Percentiles rank a stretch among this genome's conserved stretches.
Evolutionary conservation across 208 protist species (phyloP).

Genomic region (Trypanosoma boissoni): DNA sequence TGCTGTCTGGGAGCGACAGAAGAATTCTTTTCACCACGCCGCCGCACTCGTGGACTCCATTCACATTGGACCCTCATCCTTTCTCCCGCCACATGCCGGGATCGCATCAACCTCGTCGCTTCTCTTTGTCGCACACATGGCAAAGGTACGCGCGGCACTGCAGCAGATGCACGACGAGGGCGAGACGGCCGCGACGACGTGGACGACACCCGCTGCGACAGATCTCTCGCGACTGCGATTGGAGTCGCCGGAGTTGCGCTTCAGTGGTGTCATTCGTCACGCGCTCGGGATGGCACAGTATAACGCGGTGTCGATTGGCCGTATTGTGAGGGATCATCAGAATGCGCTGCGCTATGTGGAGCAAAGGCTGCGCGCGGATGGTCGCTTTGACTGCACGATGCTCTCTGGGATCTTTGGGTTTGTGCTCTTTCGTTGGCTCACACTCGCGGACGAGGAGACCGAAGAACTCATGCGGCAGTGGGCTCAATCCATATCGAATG

Average conservation of each 20-base stretch:
- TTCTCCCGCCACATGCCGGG: slow-evolving; percentile 9
- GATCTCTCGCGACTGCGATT: slow-evolving; percentile 11
- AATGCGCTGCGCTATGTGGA: slow-evolving; percentile 24
- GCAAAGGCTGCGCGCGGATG: slow-evolving; percentile 46
- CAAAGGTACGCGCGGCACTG: slow-evolving; percentile 16
- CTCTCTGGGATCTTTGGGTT: slow-evolving; percentile 44
- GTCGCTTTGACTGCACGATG: slow-evolving; percentile 63
- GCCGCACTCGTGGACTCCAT: slow-evolving; percentile 19
- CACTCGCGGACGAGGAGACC: slow-evolving; percentile 55
- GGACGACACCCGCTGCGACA: slow-evolving; percentile 14
- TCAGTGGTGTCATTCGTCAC: slow-evolving; percentile 9
- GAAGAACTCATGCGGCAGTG: slow-evolving; percentile 33
- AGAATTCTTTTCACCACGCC: slow-evolving; percentile 5
- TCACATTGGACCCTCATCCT: slow-evolving; percentile 23
- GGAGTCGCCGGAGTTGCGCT: slow-evolving; percentile 7
- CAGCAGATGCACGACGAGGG: not conserved
- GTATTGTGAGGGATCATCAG: slow-evolving; percentile 20
- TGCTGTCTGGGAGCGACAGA: slow-evolving; percentile 5
- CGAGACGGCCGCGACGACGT: slow-evolving; percentile 14
- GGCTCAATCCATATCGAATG: slow-evolving; percentile 12
- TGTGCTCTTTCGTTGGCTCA: slow-evolving; percentile 61
- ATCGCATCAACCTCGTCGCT: slow-evolving; percentile 9
- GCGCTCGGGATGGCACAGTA: slow-evolving; percentile 6
- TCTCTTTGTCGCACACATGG: slow-evolving; percentile 18
- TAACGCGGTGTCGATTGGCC: not conserved